Percentiles rank a stretch among this genome's conserved stretches.
These are phyloP conservation scores for Haplosporangium sp. DNA, from an alignment of 371 early-diverging fungal species.

Conservation along the genomic window DNA sequence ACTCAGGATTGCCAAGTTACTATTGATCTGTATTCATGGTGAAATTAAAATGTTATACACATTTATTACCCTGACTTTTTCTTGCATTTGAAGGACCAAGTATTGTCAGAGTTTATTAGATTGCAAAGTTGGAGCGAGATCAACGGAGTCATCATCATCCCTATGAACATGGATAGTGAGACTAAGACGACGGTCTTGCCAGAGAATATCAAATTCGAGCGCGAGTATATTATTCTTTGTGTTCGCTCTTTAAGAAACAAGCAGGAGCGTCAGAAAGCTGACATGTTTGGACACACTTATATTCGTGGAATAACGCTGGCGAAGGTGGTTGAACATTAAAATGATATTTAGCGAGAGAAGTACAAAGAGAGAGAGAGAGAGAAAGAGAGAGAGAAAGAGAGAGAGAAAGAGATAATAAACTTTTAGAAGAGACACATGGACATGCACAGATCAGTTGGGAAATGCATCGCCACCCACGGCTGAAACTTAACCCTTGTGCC, in stretches of 20 bases:
- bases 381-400: constrained; percentile 1
- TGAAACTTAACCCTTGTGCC: constrained; percentile 20
- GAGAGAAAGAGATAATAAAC: constrained; percentile 2
- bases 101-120: constrained; percentile 68
- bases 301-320: constrained; percentile 58
- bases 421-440: too few species aligned
- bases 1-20: background rate
- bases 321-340: constrained; percentile 76
- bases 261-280: too few species aligned
- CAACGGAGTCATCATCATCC: constrained; percentile 75
- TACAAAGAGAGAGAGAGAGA: constrained; percentile 10
- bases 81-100: constrained; percentile 77
- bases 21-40: background rate
- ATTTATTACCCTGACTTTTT: constrained; percentile 85
- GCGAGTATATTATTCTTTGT: constrained; percentile 20
- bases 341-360: constrained; percentile 67
- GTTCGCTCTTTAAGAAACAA: background rate
- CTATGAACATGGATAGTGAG: constrained; percentile 84
- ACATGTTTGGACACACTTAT: background rate
- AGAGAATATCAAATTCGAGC: constrained; percentile 90
- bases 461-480: background rate
- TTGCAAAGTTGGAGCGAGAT: constrained; percentile 76
- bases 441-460: too few species aligned
- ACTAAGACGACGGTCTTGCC: constrained; percentile 85
- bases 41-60: constrained; percentile 64